A percentile compares a stretch with the other conserved stretches of the same genome.
Evolutionary conservation across 1,139 yeast species (phyloP).

Genomic region (Taphrina betulina): DNA sequence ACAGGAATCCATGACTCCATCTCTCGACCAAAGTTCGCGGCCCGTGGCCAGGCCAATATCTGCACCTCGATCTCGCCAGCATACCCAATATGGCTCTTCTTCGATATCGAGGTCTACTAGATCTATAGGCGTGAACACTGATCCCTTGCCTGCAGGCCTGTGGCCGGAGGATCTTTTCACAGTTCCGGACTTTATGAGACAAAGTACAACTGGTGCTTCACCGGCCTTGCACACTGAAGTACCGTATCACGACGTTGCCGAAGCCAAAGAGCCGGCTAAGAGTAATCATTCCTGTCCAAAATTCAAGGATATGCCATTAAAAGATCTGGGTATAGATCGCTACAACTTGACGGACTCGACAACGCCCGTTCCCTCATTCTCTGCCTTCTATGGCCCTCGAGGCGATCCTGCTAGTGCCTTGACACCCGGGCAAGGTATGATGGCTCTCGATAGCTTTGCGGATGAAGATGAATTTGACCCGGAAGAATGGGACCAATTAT

Average conservation of each 20-base stretch:
- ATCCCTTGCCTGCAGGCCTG: conserved; percentile 12
- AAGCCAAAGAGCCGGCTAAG: too few relatives aligned
- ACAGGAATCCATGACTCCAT: too few relatives aligned
- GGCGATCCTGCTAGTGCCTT: background rate
- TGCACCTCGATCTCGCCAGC: too few relatives aligned
- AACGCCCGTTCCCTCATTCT: conserved; percentile 11
- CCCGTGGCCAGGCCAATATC: too few relatives aligned
- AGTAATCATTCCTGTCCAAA: conserved; percentile 14
- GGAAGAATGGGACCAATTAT: conserved; percentile 14
- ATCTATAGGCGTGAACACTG: conserved; percentile 26
- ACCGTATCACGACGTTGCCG: too few relatives aligned
- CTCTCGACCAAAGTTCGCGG: too few relatives aligned
- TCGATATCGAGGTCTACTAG: conserved; percentile 8
- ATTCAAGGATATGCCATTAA: conserved; percentile 12
- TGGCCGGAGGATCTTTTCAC: conserved; percentile 12
- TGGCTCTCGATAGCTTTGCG: conserved; percentile 14
- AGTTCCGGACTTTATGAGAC: background rate
- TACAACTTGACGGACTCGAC: conserved; percentile 1
- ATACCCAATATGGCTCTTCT: too few relatives aligned
- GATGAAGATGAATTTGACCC: conserved; percentile 25
- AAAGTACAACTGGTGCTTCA: too few relatives aligned
- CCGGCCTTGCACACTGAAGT: too few relatives aligned
- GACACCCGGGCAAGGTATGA: background rate
- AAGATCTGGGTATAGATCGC: background rate
- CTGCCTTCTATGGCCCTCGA: conserved; percentile 6